Evolutionary conservation across 2,329 filamentous ascomycete species (phyloP).

Genomic region (Dactylonectria estremocensis): DNA sequence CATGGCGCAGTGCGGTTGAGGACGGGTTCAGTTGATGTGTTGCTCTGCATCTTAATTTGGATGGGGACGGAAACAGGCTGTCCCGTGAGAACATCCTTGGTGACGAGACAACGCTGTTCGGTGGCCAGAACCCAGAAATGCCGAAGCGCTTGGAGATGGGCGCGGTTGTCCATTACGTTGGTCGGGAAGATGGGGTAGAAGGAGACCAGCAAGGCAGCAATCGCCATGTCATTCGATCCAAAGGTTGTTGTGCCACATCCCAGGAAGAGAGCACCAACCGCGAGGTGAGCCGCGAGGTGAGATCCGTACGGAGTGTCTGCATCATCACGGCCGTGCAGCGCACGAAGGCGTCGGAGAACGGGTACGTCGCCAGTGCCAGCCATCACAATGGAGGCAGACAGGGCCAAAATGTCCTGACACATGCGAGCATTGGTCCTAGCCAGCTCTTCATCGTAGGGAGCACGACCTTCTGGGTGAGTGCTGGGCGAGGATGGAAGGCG

Average conservation of each 20-base stretch:
- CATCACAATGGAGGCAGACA: constrained; percentile 92
- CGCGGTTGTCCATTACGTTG: constrained; percentile 92
- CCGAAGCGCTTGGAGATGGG: constrained; percentile 94
- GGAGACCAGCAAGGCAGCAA: constrained; percentile 87
- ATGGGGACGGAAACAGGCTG: constrained; percentile 84
- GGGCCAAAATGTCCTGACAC: constrained; percentile 89
- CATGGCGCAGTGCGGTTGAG: constrained; percentile 69
- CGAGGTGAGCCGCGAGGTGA: constrained; percentile 92
- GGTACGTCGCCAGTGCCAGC: constrained; percentile 92
- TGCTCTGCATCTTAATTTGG: constrained; percentile 70
- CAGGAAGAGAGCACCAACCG: constrained; percentile 91
- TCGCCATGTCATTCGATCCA: constrained; percentile 87
- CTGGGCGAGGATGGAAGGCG: constrained; percentile 63
- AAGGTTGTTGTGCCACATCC: constrained; percentile 95
- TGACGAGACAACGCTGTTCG: constrained; percentile 89
- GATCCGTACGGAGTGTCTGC: constrained; percentile 91
- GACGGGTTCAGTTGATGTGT: constrained; percentile 55
- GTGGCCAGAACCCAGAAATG: constrained; percentile 97
- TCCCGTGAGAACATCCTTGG: constrained; percentile 88
- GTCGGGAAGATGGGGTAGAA: constrained; percentile 96
- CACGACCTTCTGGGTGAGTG: constrained; percentile 48
- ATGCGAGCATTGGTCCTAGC: constrained; percentile 87
- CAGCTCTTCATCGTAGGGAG: constrained; percentile 86
- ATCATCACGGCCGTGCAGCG: constrained; percentile 90
- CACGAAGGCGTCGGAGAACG: constrained; percentile 87